Conservation (phyloP, 1,139 yeast genomes). For the Yamadazyma atmosphaerica region DNA sequence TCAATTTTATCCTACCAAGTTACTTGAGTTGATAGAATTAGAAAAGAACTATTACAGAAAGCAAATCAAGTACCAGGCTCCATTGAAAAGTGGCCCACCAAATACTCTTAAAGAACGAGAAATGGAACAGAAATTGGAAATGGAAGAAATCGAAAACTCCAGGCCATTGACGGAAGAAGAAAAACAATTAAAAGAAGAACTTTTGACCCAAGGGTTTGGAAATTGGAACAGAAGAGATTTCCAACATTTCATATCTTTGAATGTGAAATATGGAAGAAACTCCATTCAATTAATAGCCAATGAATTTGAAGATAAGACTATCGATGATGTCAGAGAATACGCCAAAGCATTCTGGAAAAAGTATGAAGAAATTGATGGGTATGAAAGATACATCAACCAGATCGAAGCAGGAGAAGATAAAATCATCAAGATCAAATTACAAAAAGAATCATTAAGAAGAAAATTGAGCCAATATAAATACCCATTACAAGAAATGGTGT, state of each 20-base stretch:
- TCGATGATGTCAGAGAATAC: conserved; percentile 68
- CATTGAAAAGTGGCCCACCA: conserved; percentile 44
- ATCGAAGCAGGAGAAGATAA: conserved; percentile 80
- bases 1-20: conserved; percentile 65
- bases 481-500: conserved; percentile 64
- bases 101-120: conserved; percentile 45
- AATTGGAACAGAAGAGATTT: conserved; percentile 77
- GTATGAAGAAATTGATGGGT: conserved; percentile 67
- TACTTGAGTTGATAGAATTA: conserved; percentile 62
- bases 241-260: conserved; percentile 59
- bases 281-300: conserved; percentile 58
- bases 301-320: conserved; percentile 65
- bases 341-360: conserved; percentile 68
- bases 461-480: conserved; percentile 60
- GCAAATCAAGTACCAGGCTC: conserved; percentile 50
- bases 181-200: conserved; percentile 52
- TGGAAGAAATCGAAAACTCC: conserved; percentile 62
- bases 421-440: conserved; percentile 54
- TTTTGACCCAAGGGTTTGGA: conserved; percentile 57
- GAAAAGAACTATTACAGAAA: conserved; percentile 63
- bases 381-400: conserved; percentile 63
- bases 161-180: conserved; percentile 71
- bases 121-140: conserved; percentile 57
- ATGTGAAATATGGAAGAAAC: conserved; percentile 69
- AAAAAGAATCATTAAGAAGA: conserved; percentile 65